Evolutionary conservation across 2,329 filamentous ascomycete genomes (phyloP), one percentile per base, ranked within the genome.

Genomic region (Clathrospora elynae): DNA sequence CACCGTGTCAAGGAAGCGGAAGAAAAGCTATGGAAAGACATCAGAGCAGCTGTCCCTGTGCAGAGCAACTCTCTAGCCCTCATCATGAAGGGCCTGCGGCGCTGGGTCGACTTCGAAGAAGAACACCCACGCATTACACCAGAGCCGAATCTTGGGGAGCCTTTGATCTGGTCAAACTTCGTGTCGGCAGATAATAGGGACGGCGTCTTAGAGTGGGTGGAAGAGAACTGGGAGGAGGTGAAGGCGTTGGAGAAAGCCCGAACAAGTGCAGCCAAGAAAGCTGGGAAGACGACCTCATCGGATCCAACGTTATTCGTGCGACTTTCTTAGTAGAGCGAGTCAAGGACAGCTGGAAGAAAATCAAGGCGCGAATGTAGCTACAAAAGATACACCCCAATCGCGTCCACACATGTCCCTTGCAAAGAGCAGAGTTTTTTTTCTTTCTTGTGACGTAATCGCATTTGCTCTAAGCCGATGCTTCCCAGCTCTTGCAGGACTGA

Each of bases 11-110:
- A 75, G 6, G 65, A 66, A 25, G 66, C 49, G 3, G 69, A 72
- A 49, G 53, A 59, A 3, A 44, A 44, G 3, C 29, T 85, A 9
- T 76, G 73, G 70, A 71, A 66, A 8, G 59, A 64, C 1, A 62
- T 79, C n/a, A 76, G 78, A 54, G 75, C 51, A 4, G 19, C 32
- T 0, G 32, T 73, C 5, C 62, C 65, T 0, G 23, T 56, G 6
- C 47, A 61, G 8, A 59, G 55, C 5, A 59, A 58, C n/a, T 45
- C 56, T 7, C 37, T 67, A 2, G 46, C 50, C n/a, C 32, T 49
- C 5, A 53, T 53, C 1, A 14, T 71, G 12, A 61, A 59, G 18
- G 63, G 59, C 2, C 38, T 72, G 33, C 64, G 61, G 39, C 58
- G 66, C 8, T 73, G 67, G 62, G 70, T 72, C 2, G 33, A 35